Conservation (phyloP, 257 asterid genomes). For the Plantago major region DNA sequence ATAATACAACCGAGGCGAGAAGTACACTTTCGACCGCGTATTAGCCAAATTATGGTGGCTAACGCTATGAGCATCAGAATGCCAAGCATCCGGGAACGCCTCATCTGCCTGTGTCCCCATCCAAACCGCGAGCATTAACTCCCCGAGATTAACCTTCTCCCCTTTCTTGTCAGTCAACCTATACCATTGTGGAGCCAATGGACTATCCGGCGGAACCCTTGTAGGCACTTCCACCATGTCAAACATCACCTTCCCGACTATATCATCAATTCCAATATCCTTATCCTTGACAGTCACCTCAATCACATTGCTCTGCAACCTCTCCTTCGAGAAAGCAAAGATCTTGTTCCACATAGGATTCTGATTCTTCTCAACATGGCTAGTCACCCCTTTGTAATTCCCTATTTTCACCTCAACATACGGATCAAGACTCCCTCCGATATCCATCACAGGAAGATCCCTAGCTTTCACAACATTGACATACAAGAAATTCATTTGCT, state of each 20-base stretch:
- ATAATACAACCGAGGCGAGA: conserved; percentile 65
- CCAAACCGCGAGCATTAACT: conserved; percentile 90
- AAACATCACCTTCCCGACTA: conserved; percentile 52
- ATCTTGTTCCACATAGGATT: conserved; percentile 62
- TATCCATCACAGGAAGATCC: conserved; percentile 78
- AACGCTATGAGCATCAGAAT: conserved; percentile 70
- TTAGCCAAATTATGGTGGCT: conserved; percentile 49
- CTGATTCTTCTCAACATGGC: conserved; percentile 69
- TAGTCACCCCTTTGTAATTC: conserved; percentile 73
- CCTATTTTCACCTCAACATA: conserved; percentile 89
- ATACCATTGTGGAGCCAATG: conserved; percentile 86
- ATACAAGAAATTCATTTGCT: conserved; percentile 67
- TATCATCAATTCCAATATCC: conserved; percentile 33
- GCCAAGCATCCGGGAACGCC: conserved; percentile 98
- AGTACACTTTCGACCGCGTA: conserved; percentile 79
- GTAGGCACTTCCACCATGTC: conserved; percentile 61
- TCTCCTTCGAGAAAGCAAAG: conserved; percentile 74
- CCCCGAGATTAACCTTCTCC: conserved; percentile 48
- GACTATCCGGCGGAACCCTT: conserved; percentile 83
- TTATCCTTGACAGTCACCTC: conserved; percentile 68
- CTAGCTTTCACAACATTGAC: conserved; percentile 64
- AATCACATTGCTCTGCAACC: conserved; percentile 63
- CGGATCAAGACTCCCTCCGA: conserved; percentile 79
- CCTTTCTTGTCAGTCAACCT: conserved; percentile 60
- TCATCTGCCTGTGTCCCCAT: conserved; percentile 97